Evolutionary conservation across 176 grass and related monocot species (phyloP).

Genomic region (Phragmites australis): DNA sequence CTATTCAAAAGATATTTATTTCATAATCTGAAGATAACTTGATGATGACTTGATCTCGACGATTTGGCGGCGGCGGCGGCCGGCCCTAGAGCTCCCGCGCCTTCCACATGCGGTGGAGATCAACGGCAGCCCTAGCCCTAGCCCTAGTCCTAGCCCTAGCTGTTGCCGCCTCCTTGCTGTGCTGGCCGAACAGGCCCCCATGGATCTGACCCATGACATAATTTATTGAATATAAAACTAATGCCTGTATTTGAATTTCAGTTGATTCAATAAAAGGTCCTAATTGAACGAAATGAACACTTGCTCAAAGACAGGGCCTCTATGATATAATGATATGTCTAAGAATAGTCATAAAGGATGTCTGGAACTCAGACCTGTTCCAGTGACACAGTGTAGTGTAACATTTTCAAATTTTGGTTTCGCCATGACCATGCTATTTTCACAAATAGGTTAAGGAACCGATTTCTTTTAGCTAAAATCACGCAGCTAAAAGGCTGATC

Average conservation of each 20-base stretch:
- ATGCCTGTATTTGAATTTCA: conserved; percentile 17
- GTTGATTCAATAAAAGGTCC: not conserved
- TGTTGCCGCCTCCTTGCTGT: too few species aligned
- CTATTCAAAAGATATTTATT: too few species aligned
- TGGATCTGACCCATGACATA: too few species aligned
- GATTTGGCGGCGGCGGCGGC: too few species aligned
- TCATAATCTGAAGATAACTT: too few species aligned
- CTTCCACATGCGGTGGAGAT: too few species aligned
- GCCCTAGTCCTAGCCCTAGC: too few species aligned
- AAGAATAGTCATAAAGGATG: conserved; percentile 26
- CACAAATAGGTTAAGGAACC: conserved; percentile 19
- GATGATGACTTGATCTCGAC: too few species aligned
- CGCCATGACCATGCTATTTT: not conserved
- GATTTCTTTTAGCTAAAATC: not conserved
- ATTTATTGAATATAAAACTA: too few species aligned
- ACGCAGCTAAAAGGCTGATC: not conserved
- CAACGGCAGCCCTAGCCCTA: too few species aligned
- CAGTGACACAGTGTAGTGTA: conserved; percentile 1
- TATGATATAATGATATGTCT: conserved; percentile 1
- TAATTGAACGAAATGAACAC: conserved; percentile 12
- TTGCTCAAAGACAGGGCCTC: not conserved
- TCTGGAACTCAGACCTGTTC: conserved; percentile 5
- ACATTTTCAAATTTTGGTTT: conserved; percentile 26
- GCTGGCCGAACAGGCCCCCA: too few species aligned
- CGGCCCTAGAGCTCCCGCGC: too few species aligned